Base-by-base conservation (phyloP, 805 yeast genomes). In the Torulaspora gathmanii region DNA sequence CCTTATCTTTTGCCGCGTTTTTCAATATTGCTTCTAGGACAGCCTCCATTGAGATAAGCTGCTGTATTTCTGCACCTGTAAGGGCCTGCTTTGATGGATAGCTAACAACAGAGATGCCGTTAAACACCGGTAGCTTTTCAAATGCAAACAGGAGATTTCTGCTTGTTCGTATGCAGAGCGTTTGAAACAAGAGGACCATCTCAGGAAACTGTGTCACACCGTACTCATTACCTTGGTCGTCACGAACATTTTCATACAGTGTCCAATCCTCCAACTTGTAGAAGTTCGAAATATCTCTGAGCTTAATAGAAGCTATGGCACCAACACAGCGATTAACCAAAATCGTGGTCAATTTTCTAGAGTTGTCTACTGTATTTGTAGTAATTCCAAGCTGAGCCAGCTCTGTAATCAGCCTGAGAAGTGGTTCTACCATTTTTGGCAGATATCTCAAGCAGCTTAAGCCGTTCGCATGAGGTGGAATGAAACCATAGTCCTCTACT, bases 381-480 rank as follows among this genome's bases (percentile, higher is more conserved):
- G 73, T 70, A 6, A 74, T 65, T 3, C 65, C 58, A 8, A 78
- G 60, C 50, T 70, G 70, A 0, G 75, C 74, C 26, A 79, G 53
- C 40, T 71, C 73, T 34, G 70, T 69, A 33, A 73, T 63, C 22
- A 70, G 64, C 22, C 65, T 60, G 25, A 70, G 61, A 8, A 82
- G 61, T 2, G 70, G 67, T 2, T 68, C 69, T 20, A 75, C 68
- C 12, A 82, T 65, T 22, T 64, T 63, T 0, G 80, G 72, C 30
- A 78, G 59, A 53, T 76, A 80, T 51, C 75, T 70, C 28, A 80
- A 60, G 2, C 83, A 71, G 37, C 86, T 72, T 19, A 85, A 65
- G 7, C 83, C 75, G 56, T 83, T 85, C 1, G 88, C 71, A 43
- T 70, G 70, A 1, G 83, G 82, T 3, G 91, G 90, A 17, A 82